Evolutionary conservation across 805 yeast species (phyloP), one percentile per base, ranked within the genome.

Genomic region (Kuraishia piskuri): DNA sequence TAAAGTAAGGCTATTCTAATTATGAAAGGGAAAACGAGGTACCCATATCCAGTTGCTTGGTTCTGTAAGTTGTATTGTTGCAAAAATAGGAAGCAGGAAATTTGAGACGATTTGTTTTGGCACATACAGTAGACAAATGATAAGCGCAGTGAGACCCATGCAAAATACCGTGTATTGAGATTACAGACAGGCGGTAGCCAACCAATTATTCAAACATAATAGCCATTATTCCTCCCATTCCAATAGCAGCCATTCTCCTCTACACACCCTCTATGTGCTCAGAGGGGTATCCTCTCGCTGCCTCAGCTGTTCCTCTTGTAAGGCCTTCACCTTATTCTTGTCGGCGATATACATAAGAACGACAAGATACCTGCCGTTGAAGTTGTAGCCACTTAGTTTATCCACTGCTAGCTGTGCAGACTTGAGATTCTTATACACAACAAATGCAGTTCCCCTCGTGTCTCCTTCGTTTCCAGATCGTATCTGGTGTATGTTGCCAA

Each of bases 341-440:
- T 78, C 83, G 14, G 78, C 76, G 40, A 65, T 71, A 57, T 75
- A 81, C 54, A 74, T 52, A 51, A 72, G 63, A 9, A 82, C 79
- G 23, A 83, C 83, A 36, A 83, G 59, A 59, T 83, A 83, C 53
- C 88, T 60, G 8, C 83, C 82, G 55, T 78, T 75, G 57, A 77
- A 78, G 59, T 82, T 82, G 55, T 76, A 78, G 1, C 89, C 89
- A 52, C 78, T 78, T 52, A 83, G 62, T 55, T 78, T 83, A n/a
- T 72, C 75, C 21, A 74, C 68, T 0, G 87, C 86, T 31, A 64
- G 62, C n/a, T 62, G 63, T 17, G 87, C 84, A 55, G 74, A 73
- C 24, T 66, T 65, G 20, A 75, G 55, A 48, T 77, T 77, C 51
- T 74, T 76, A 62, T 73, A 84, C 2, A 83, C 75, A 19, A 83